Evolutionary conservation across 257 asterid genomes (phyloP).

Genomic region (Solanum paucissectum): DNA sequence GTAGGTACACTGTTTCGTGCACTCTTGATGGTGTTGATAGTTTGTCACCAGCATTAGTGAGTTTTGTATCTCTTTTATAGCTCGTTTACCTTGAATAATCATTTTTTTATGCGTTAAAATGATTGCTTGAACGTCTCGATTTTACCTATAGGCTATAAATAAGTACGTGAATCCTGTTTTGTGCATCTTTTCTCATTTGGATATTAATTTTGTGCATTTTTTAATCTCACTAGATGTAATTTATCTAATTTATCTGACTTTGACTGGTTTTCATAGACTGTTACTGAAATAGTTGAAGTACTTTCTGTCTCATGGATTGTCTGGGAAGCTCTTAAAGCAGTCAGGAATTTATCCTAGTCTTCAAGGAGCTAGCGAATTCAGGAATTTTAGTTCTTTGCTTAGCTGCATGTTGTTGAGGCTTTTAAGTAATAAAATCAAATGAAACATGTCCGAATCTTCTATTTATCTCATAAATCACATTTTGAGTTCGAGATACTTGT

Average conservation of each 20-base stretch:
- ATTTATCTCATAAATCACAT: background rate
- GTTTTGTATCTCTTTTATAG: conserved; percentile 5
- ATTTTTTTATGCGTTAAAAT: background rate
- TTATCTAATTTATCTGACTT: background rate
- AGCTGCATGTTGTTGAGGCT: background rate
- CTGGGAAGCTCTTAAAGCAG: background rate
- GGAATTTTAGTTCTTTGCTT: background rate
- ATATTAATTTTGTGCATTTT: background rate
- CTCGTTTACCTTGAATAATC: background rate
- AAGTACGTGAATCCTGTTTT: background rate
- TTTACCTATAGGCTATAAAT: background rate
- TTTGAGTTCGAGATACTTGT: background rate
- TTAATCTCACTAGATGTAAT: background rate
- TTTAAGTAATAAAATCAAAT: background rate
- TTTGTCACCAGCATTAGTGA: conserved; percentile 42
- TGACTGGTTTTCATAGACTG: background rate
- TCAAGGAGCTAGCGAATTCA: background rate
- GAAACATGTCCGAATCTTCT: background rate
- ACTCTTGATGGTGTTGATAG: conserved; percentile 54
- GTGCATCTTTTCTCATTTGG: background rate
- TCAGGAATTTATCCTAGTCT: background rate
- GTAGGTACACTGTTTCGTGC: conserved; percentile 7
- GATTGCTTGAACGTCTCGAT: background rate
- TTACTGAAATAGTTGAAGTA: background rate
- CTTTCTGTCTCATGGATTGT: background rate